A percentile compares a stretch with the other conserved stretches of the same genome.
phyloP scores from a whole-genome alignment of 805 yeast species.

The Wickerhamomyces sydowiorum region DNA sequence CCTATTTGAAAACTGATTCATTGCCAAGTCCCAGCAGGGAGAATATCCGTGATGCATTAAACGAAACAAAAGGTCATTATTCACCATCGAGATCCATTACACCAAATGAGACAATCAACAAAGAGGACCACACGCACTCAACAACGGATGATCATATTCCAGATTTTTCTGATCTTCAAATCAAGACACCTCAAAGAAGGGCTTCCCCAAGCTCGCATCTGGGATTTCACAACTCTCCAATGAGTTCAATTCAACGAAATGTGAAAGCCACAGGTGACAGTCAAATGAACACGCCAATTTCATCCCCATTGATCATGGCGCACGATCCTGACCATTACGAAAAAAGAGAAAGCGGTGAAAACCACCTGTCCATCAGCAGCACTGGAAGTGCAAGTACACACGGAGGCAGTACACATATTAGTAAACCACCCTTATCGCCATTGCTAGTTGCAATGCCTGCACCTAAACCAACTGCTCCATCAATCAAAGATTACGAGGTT shows the following conservation, averaged over 20 bases:
- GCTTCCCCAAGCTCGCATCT: slow-evolving; percentile 18
- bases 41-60: slow-evolving; percentile 3
- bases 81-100: slow-evolving; percentile 35
- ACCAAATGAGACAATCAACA: slow-evolving; percentile 33
- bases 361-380: slow-evolving; percentile 19
- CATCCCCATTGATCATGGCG: slow-evolving; percentile 53
- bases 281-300: slow-evolving; percentile 37
- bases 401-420: not conserved
- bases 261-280: slow-evolving; percentile 18
- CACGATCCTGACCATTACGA: slow-evolving; percentile 32
- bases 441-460: slow-evolving; percentile 63
- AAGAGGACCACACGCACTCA: slow-evolving; percentile 10
- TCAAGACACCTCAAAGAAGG: slow-evolving; percentile 26
- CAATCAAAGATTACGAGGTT: slow-evolving; percentile 83
- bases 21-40: slow-evolving; percentile 28
- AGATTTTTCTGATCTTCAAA: slow-evolving; percentile 19
- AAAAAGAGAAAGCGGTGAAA: slow-evolving; percentile 17
- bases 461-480: slow-evolving; percentile 48
- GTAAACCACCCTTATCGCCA: slow-evolving; percentile 74
- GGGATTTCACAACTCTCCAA: slow-evolving; percentile 35
- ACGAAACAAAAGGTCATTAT: slow-evolving; percentile 12
- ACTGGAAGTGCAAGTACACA: slow-evolving; percentile 8
- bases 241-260: slow-evolving; percentile 60
- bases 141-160: slow-evolving; percentile 11
- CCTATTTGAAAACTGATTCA: slow-evolving; percentile 35